Evolutionary conservation across 2,329 filamentous ascomycete species (phyloP).

Genomic region (Diaporthe citri): DNA sequence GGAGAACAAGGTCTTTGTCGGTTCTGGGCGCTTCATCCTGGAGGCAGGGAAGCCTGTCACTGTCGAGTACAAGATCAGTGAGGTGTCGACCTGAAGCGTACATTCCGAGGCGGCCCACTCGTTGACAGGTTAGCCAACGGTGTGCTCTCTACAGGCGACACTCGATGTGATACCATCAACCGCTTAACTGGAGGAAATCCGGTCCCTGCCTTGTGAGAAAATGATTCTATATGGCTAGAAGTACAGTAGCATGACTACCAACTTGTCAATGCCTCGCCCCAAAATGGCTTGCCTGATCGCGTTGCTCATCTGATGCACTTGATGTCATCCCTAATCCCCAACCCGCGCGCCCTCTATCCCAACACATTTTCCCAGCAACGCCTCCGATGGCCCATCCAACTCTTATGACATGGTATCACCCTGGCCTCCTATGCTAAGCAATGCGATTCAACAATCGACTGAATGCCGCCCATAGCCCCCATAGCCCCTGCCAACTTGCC

Average conservation of each 20-base stretch:
- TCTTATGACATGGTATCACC: conserved; percentile 19
- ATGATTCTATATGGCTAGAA: conserved; percentile 26
- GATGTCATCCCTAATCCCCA: background rate
- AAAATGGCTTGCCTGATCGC: conserved; percentile 2
- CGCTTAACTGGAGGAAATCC: background rate
- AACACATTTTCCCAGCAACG: conserved; percentile 35
- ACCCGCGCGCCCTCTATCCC: conserved; percentile 29
- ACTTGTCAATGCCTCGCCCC: background rate
- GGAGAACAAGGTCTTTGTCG: conserved; percentile 56
- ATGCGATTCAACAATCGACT: conserved; percentile 25
- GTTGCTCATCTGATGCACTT: conserved; percentile 6
- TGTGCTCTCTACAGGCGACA: background rate
- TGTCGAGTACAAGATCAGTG: conserved; percentile 61
- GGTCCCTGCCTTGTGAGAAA: background rate
- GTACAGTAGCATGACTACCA: conserved; percentile 20
- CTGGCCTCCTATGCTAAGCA: conserved; percentile 25
- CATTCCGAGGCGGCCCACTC: background rate
- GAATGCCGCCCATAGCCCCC: conserved; percentile 22
- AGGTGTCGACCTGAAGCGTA: conserved; percentile 46
- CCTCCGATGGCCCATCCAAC: conserved; percentile 29
- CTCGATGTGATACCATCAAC: background rate
- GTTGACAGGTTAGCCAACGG: background rate
- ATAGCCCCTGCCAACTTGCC: background rate
- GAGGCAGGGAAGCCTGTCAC: conserved; percentile 52
- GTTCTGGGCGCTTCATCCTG: conserved; percentile 56